Conservation (phyloP, 106 monocot species). For the Triglochin maritima region DNA sequence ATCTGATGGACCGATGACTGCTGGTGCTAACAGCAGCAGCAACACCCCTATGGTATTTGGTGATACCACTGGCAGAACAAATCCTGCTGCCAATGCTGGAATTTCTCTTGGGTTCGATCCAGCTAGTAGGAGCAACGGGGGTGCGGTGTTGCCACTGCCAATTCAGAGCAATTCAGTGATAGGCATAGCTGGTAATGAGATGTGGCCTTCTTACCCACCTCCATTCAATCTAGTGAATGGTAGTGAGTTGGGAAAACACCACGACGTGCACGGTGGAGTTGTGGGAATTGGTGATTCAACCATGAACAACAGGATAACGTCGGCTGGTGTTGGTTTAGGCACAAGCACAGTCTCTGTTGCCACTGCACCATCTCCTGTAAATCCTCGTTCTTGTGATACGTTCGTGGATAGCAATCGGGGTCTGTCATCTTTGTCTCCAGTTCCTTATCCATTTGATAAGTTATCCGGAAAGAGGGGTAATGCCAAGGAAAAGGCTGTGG, state of each 20-base stretch:
- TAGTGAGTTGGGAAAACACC: conserved; percentile 2
- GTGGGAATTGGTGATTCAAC: conserved; percentile 26
- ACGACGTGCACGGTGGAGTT: conserved; percentile 11
- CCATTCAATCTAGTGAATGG: conserved; percentile 7
- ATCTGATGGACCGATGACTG: neutral
- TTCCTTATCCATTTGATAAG: conserved; percentile 4
- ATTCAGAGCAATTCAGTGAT: neutral
- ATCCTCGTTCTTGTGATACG: neutral
- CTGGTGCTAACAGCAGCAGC: neutral
- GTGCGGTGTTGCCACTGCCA: neutral
- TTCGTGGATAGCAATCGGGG: conserved; percentile 1
- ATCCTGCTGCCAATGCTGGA: conserved; percentile 3
- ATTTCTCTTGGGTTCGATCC: conserved; percentile 14
- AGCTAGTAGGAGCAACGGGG: neutral
- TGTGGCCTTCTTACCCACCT: conserved; percentile 8
- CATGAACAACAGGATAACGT: conserved; percentile 22
- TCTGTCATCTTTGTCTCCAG: conserved; percentile 6
- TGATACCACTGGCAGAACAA: neutral
- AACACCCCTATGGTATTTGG: conserved; percentile 16
- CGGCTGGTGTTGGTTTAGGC: conserved; percentile 18
- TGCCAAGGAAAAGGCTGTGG: conserved; percentile 11
- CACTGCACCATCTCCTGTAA: conserved; percentile 5
- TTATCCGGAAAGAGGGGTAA: conserved; percentile 4
- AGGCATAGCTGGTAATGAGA: neutral
- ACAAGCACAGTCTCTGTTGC: conserved; percentile 13